phyloP scores from a whole-genome alignment of 2,329 filamentous ascomycete genomes.

The Neocatenulostroma microsporum region DNA sequence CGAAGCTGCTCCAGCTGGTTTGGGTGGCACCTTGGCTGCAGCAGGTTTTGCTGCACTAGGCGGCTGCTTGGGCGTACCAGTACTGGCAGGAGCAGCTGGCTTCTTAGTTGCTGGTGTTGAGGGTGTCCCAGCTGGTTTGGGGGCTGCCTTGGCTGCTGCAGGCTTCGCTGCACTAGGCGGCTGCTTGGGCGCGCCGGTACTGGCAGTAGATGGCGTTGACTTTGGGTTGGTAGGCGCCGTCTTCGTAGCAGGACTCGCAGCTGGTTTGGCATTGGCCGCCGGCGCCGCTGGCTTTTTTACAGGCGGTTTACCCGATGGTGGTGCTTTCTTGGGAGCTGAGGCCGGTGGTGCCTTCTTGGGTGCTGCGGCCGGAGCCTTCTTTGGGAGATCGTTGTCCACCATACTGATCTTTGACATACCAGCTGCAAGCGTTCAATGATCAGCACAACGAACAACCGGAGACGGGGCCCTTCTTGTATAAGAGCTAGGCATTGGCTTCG shows the following conservation, averaged over 20 bases:
- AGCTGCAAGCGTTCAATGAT: too few species aligned
- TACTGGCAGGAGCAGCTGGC: slow-evolving; percentile 7
- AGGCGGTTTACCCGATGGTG: slow-evolving; percentile 7
- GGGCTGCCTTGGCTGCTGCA: slow-evolving; percentile 3
- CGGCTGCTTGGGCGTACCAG: slow-evolving; percentile 8
- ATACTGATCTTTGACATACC: slow-evolving; percentile 27
- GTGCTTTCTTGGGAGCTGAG: slow-evolving; percentile 12
- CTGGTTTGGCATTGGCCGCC: slow-evolving; percentile 15
- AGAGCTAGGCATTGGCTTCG: too few species aligned
- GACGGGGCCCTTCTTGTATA: too few species aligned
- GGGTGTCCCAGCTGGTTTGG: slow-evolving; percentile 6
- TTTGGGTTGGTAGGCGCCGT: too few species aligned
- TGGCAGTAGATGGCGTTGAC: too few species aligned
- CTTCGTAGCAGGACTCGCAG: slow-evolving; percentile 11
- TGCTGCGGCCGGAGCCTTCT: slow-evolving; percentile 14
- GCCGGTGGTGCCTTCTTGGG: slow-evolving; percentile 16
- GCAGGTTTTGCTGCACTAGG: slow-evolving; percentile 5
- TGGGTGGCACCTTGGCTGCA: slow-evolving; percentile 5
- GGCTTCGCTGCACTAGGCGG: slow-evolving; percentile 7
- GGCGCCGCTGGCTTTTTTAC: slow-evolving; percentile 17
- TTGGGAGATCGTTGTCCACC: slow-evolving; percentile 26
- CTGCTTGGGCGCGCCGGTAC: slow-evolving; percentile 9
- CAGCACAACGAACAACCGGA: too few species aligned
- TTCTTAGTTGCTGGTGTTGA: slow-evolving; percentile 5
- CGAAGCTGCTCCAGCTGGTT: slow-evolving; percentile 3